Evolutionary conservation across 495 filamentous ascomycete genomes (phyloP), one percentile per base, ranked within the genome.

Genomic region (Annulohypoxylon bovei): DNA sequence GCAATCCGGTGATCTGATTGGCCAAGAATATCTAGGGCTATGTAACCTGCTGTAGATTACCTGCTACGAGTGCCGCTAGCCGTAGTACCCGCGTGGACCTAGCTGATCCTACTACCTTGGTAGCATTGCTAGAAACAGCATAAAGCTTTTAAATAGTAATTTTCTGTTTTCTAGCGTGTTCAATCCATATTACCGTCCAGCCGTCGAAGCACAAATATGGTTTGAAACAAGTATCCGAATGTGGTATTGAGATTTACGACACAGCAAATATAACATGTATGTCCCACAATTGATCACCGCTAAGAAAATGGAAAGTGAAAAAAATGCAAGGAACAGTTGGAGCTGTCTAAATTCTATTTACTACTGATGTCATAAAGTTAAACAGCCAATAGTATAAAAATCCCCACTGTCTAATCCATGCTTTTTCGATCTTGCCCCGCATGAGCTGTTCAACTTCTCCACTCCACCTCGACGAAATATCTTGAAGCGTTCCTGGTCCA

Each of bases 401-500:
- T n/a, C 25, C 4, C 32, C 20, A 11, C 32, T 25, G 22, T 39
- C 6, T 56, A 14, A 55, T 35, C 61, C 62, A 25, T 61, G 50
- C 22, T 56, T 54, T 18, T 54, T 18, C 37, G 40, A 68, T 60
- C 65, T 22, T 56, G 58, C 65, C 65, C 58, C 58, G 58, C 65
- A 68, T 16, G 25, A 65, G 35, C 40, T 57, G 37, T 50, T 67
- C 46, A 46, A 8, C 18, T 55, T 61, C 55, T 61, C 55, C 59
- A 70, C 60, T 44, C 54, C 56, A 28, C 46, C 62, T 56, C 14
- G 2, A 32, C 20, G 35, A 23, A 35, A 56, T 56, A 58, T 35
- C 16, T 56, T 56, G 42, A 56, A 54, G 55, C 32, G 46, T 70
- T 60, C 46, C 67, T 65, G 40, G 61, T 44, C 42, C 32, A 71